These are phyloP conservation scores for Phoenix roebelenii DNA, from an alignment of 176 grass and related monocot genomes.

Conservation along the genomic window DNA sequence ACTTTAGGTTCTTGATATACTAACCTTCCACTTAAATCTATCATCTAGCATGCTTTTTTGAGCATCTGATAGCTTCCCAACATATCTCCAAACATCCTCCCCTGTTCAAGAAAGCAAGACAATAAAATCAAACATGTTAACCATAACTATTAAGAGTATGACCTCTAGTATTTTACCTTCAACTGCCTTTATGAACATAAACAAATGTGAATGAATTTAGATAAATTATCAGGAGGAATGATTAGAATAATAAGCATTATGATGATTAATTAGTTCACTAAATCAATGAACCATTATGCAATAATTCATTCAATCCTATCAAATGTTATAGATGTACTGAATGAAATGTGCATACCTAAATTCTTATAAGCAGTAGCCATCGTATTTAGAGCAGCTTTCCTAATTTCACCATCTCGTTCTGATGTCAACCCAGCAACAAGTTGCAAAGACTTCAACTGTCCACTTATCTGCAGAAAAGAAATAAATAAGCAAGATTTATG, in stretches of 20 bases:
- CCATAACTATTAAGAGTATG: no score
- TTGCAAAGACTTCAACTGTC: conserved; percentile 91
- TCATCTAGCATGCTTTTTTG: conserved; percentile 99
- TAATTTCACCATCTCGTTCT: conserved; percentile 92
- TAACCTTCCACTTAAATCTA: conserved; percentile 99
- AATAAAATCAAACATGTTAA: neutral
- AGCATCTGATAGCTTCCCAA: conserved; percentile 98
- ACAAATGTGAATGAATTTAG: no score
- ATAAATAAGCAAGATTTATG: neutral
- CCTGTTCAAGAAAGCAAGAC: conserved; percentile 36
- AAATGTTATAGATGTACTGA: no score
- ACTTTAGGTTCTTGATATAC: neutral
- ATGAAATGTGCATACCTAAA: conserved; percentile 36
- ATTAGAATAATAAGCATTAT: no score
- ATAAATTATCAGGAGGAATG: no score
- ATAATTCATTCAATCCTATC: no score
- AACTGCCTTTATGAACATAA: no score
- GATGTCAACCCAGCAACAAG: conserved; percentile 79
- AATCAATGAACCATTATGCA: no score
- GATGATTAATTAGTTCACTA: no score
- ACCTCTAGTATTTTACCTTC: no score
- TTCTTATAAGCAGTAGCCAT: conserved; percentile 97
- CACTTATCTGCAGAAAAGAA: conserved; percentile 60
- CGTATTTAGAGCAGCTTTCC: conserved; percentile 95
- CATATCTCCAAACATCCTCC: conserved; percentile 95